A percentile compares a stretch with the other conserved stretches of the same genome.
phyloP scores from a whole-genome alignment of 2,329 filamentous ascomycete species.

The Colletotrichum acutatum region DNA sequence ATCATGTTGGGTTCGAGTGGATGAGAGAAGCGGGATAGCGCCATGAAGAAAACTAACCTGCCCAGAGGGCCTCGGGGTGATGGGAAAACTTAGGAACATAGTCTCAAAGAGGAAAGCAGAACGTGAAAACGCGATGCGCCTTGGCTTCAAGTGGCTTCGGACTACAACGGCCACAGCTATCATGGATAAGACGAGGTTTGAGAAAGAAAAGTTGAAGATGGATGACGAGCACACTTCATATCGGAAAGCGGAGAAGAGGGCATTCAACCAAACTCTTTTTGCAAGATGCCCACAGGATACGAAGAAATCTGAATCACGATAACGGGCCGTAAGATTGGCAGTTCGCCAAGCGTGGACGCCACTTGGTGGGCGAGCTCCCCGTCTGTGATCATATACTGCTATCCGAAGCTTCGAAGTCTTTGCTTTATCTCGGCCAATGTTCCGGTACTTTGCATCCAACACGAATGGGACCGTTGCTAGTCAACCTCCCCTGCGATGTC shows the following conservation, averaged over 20 bases:
- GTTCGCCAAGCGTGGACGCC: neutral
- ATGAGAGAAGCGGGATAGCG: neutral
- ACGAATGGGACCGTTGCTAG: constrained; percentile 7
- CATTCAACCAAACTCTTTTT: neutral
- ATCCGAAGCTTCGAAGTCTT: constrained; percentile 11
- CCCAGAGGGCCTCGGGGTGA: neutral
- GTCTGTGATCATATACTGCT: neutral
- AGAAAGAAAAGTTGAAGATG: neutral
- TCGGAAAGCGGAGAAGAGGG: neutral
- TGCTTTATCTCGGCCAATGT: constrained; percentile 21
- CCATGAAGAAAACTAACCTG: neutral
- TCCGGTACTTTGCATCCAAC: neutral
- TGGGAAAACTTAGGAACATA: neutral
- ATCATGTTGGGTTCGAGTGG: constrained; percentile 9
- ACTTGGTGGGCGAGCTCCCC: neutral
- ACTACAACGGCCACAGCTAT: neutral
- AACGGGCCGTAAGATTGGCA: constrained; percentile 1
- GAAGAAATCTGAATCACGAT: constrained; percentile 3
- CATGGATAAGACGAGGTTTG: neutral
- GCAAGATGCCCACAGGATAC: neutral
- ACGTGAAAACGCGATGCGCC: neutral
- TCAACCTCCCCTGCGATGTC: neutral
- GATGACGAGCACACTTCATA: constrained; percentile 27
- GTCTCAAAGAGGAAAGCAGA: constrained; percentile 15
- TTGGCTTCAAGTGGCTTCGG: neutral